Base-by-base conservation (phyloP, 495 filamentous ascomycete genomes). In the Aspergillus asperescens region DNA sequence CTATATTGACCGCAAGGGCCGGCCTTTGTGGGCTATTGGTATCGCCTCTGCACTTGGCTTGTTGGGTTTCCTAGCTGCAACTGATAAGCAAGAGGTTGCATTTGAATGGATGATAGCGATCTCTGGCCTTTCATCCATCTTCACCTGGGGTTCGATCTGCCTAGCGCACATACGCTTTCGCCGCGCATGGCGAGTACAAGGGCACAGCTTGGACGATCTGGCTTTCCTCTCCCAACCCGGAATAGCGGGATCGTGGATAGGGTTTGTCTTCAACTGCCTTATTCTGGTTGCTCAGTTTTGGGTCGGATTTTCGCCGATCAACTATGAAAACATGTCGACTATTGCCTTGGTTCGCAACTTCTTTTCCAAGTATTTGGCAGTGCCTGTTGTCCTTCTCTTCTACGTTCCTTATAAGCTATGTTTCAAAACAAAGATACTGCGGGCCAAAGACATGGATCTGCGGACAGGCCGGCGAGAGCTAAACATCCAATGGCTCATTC, bases 201-300 rank as follows among this genome's bases (percentile, higher is more conserved):
- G 87, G 44, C 83, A 88, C 65, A 73, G 67, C 8, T 69, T 92
- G 12, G 70, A 85, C 29, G 88, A 96, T 53, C 70, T 98, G 12
- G 82, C 89, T 2, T 98, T 90, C 77, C 71, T 62, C 9, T 87
- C 88, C 2, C 90, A 93, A 56, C 79, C 85, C 1, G 93, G 93
- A 44, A 73, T 94, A 1, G 63, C 81, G 19, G 93, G 92, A 1
- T 94, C 89, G 1, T 96, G 85, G 81, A 50, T 95, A 22, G 93
- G 93, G 8, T 78, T 96, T 54, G 54, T 71, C 25, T 82, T 95
- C 66, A 96, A 96, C 66, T 48, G 74, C 22, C 71, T 95, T 8
- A 84, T 98, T n/a, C 77, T 97, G 18, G 61, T 92, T 39, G 92
- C 88, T 7, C 91, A 97, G 62, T 95, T 97, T 74, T 97, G 93